These are phyloP conservation scores for Ramularia collo-cygni DNA, from an alignment of 2,329 filamentous ascomycete species.

Conservation along the genomic window DNA sequence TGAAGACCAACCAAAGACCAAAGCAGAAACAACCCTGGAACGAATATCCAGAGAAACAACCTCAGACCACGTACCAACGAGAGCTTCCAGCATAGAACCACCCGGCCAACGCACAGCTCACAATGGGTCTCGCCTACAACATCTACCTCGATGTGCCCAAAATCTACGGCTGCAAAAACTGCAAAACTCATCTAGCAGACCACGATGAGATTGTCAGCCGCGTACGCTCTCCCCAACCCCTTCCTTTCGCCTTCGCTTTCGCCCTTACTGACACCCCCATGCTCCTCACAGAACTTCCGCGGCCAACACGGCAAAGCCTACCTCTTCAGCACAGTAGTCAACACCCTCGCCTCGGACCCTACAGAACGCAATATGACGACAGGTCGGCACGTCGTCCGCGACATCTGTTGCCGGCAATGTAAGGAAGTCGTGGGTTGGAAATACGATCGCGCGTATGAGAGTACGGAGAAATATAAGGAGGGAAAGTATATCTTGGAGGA, in stretches of 20 bases:
- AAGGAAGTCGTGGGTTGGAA: constrained; percentile 94
- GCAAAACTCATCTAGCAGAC: constrained; percentile 92
- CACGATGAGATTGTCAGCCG: constrained; percentile 94
- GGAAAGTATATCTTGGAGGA: constrained; percentile 95
- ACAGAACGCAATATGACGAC: constrained; percentile 97
- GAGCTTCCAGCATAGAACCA: too few relatives aligned
- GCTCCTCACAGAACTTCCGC: constrained; percentile 71
- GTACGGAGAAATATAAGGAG: constrained; percentile 95
- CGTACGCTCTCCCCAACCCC: constrained; percentile 46
- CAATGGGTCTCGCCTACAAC: constrained; percentile 38
- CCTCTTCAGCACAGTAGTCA: constrained; percentile 91
- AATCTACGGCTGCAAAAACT: constrained; percentile 76
- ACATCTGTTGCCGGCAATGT: constrained; percentile 88
- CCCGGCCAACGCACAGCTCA: too few relatives aligned
- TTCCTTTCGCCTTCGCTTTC: constrained; percentile 6
- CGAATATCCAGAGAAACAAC: too few relatives aligned
- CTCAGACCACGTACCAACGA: too few relatives aligned
- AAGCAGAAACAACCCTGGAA: too few relatives aligned
- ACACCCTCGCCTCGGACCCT: constrained; percentile 75
- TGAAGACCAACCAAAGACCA: too few relatives aligned
- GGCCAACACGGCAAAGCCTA: constrained; percentile 98
- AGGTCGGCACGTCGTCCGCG: constrained; percentile 85
- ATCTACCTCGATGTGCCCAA: constrained; percentile 66
- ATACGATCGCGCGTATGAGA: constrained; percentile 94
- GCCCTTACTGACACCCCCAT: constrained; percentile 3